phyloP scores from a whole-genome alignment of 1,284 basidiomycete species.

The Leucoagaricus sp. region DNA sequence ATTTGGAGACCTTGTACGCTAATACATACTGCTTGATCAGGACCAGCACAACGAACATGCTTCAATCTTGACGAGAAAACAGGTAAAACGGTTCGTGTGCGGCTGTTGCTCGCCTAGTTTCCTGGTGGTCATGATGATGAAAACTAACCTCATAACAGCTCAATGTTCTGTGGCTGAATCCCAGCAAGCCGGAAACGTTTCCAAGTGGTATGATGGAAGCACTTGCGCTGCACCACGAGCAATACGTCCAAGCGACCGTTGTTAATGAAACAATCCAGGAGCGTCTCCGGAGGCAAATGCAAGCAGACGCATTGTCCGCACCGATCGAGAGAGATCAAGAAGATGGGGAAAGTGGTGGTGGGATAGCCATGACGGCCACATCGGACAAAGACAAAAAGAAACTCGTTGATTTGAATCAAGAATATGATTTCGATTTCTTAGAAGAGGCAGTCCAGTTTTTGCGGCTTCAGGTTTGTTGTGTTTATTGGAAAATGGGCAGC shows the following conservation, averaged over 20 bases:
- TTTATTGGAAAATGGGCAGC: constrained; percentile 9
- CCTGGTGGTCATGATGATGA: neutral
- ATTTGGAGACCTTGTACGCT: neutral
- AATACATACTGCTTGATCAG: constrained; percentile 24
- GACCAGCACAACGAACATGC: constrained; percentile 71
- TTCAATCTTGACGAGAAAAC: constrained; percentile 68
- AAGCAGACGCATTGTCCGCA: constrained; percentile 63
- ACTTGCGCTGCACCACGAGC: constrained; percentile 40
- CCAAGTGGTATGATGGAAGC: constrained; percentile 64
- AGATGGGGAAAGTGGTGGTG: constrained; percentile 27
- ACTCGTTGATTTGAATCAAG: constrained; percentile 28
- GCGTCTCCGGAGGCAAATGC: constrained; percentile 67
- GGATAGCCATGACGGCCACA: constrained; percentile 14
- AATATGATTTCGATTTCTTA: constrained; percentile 54
- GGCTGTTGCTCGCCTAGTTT: neutral
- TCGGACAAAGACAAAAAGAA: constrained; percentile 22
- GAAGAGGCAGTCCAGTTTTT: constrained; percentile 71
- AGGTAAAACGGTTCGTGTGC: constrained; percentile 53
- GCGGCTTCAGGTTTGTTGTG: constrained; percentile 56
- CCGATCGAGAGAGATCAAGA: constrained; percentile 30
- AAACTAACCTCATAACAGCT: constrained; percentile 49
- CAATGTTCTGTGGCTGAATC: constrained; percentile 77
- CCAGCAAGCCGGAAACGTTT: constrained; percentile 61
- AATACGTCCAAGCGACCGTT: neutral
- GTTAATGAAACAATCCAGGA: constrained; percentile 36